Evolutionary conservation across 305 asterid species (phyloP).

Genomic region (Withania somnifera): DNA sequence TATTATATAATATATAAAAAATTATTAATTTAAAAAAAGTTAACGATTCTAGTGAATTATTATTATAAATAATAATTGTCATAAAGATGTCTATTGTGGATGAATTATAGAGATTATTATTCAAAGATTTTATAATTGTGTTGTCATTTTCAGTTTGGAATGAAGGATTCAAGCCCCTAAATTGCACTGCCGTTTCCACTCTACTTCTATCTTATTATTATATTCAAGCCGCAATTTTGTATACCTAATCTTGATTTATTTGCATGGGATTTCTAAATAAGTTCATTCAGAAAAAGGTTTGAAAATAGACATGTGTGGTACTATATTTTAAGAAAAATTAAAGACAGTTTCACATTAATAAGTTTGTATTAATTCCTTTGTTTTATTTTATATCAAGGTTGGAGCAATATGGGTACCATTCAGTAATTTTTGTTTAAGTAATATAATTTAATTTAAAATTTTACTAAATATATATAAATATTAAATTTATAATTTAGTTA

Average conservation of each 20-base stretch:
- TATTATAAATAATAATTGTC: too few relatives aligned
- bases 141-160: not conserved
- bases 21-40: too few relatives aligned
- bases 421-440: too few relatives aligned
- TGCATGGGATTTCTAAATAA: slow-evolving; percentile 2
- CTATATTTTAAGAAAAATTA: not conserved
- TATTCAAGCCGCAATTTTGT: not conserved
- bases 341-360: not conserved
- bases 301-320: not conserved
- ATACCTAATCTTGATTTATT: not conserved
- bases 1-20: too few relatives aligned
- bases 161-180: not conserved
- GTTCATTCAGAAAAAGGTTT: not conserved
- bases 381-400: not conserved
- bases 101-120: not conserved
- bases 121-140: not conserved
- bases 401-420: too few relatives aligned
- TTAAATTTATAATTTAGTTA: too few relatives aligned
- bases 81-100: not conserved
- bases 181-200: not conserved
- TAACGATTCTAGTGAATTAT: too few relatives aligned
- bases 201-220: not conserved
- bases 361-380: not conserved
- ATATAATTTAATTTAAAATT: too few relatives aligned
- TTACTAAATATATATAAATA: too few relatives aligned